A percentile compares a stretch with the other conserved stretches of the same genome.
Evolutionary conservation across 2,329 filamentous ascomycete species (phyloP).

Genomic region (Fusarium veterinarium): DNA sequence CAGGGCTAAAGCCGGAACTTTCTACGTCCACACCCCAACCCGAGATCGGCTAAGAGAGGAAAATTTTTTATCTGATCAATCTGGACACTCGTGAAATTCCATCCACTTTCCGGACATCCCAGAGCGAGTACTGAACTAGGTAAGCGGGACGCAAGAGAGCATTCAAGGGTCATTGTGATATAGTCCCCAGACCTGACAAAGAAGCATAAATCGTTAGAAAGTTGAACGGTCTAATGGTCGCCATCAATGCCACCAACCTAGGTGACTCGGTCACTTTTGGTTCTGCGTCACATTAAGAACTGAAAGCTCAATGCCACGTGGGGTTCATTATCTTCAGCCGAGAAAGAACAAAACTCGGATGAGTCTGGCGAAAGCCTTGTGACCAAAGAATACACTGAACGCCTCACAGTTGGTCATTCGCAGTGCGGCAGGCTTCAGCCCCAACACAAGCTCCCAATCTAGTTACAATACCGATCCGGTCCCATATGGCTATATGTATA

Average conservation of each 20-base stretch:
- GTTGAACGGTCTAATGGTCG: background rate
- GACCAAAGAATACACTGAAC: background rate
- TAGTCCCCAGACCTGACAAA: background rate
- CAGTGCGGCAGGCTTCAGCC: background rate
- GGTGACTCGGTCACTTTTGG: background rate
- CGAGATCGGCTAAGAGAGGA: constrained; percentile 37
- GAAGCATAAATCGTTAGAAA: background rate
- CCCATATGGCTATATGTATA: background rate
- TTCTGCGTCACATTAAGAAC: background rate
- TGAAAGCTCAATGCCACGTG: background rate
- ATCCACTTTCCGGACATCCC: background rate
- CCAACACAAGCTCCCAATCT: background rate
- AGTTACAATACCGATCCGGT: background rate
- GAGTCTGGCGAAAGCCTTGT: background rate
- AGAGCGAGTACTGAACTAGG: background rate
- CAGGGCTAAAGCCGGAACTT: background rate
- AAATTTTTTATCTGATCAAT: constrained; percentile 46
- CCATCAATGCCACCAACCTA: background rate
- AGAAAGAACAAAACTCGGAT: background rate
- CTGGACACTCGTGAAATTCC: background rate
- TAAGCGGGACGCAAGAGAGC: background rate
- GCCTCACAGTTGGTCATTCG: background rate
- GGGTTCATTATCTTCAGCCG: background rate
- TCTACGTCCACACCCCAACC: constrained; percentile 28
- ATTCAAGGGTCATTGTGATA: background rate